Evolutionary conservation across 225 moss, liverwort and hornwort species (phyloP).

Genomic region (Polytrichum formosum): DNA sequence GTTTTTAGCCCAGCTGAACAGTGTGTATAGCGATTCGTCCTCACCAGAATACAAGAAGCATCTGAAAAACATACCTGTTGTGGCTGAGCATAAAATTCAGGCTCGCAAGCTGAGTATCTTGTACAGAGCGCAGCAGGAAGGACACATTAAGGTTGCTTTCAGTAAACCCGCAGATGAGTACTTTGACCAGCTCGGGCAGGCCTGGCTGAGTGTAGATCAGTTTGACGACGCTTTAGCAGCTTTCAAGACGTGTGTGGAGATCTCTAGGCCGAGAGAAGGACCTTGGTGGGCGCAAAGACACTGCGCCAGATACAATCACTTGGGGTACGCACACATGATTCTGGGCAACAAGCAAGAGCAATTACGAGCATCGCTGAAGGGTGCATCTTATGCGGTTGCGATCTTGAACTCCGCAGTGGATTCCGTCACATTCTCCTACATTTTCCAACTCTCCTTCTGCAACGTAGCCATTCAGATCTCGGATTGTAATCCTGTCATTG

Average conservation of each 20-base stretch:
- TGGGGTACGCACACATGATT: not conserved
- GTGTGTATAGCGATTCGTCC: not conserved
- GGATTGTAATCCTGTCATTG: not conserved
- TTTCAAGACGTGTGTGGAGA: not conserved
- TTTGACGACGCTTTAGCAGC: not conserved
- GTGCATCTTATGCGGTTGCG: constrained; percentile 1
- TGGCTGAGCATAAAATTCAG: not conserved
- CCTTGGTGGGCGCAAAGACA: not conserved
- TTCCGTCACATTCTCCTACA: too few relatives aligned
- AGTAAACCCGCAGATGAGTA: not conserved
- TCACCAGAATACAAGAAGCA: not conserved
- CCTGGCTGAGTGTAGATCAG: not conserved
- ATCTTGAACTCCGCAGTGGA: too few relatives aligned
- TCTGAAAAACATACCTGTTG: not conserved
- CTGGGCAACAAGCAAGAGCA: constrained; percentile 1
- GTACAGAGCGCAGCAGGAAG: not conserved
- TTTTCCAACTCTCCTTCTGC: not conserved
- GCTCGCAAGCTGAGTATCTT: not conserved
- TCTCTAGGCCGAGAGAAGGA: not conserved
- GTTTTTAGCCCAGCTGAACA: not conserved
- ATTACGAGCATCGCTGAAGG: not conserved
- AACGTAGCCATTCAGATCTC: constrained; percentile 1
- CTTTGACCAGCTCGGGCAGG: not conserved
- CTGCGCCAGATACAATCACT: not conserved
- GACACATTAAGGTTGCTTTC: not conserved